phyloP scores from a whole-genome alignment of 495 filamentous ascomycete species.

The Astrothelium subdiscretum region DNA sequence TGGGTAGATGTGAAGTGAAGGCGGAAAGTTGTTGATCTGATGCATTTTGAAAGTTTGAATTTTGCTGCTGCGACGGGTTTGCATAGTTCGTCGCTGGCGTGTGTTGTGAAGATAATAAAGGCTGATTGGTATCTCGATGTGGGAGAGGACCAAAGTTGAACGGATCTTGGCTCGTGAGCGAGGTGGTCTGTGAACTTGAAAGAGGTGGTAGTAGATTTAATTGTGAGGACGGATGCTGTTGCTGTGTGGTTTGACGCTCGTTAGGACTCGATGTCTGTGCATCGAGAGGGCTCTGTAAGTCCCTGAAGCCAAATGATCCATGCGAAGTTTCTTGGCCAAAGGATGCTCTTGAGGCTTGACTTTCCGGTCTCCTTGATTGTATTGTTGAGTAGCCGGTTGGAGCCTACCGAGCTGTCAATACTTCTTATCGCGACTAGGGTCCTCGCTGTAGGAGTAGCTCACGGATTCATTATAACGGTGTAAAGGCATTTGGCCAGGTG shows the following conservation, averaged over 20 bases:
- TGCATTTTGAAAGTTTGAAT: background rate
- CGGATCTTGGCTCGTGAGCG: background rate
- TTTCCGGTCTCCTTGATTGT: background rate
- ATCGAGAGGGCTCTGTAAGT: background rate
- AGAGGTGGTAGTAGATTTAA: background rate
- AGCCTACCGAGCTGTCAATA: background rate
- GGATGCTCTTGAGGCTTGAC: background rate
- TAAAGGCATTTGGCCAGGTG: background rate
- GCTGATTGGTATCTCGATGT: background rate
- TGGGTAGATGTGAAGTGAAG: background rate
- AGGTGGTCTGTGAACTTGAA: background rate
- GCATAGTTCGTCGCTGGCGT: background rate
- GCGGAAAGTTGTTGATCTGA: background rate
- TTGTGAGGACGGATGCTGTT: background rate
- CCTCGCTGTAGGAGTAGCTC: too few relatives aligned
- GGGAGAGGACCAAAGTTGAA: background rate
- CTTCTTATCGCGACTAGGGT: too few relatives aligned
- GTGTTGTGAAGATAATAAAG: background rate
- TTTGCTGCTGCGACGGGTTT: background rate
- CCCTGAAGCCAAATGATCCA: background rate
- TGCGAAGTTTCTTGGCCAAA: background rate
- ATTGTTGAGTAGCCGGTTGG: background rate
- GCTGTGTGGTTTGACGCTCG: background rate
- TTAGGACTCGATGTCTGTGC: background rate
- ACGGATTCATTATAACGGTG: background rate